Percentiles rank a stretch among this genome's conserved stretches.
These are phyloP conservation scores for Lentinula lateritia DNA, from an alignment of 768 basidiomycete species.

Conservation along the genomic window DNA sequence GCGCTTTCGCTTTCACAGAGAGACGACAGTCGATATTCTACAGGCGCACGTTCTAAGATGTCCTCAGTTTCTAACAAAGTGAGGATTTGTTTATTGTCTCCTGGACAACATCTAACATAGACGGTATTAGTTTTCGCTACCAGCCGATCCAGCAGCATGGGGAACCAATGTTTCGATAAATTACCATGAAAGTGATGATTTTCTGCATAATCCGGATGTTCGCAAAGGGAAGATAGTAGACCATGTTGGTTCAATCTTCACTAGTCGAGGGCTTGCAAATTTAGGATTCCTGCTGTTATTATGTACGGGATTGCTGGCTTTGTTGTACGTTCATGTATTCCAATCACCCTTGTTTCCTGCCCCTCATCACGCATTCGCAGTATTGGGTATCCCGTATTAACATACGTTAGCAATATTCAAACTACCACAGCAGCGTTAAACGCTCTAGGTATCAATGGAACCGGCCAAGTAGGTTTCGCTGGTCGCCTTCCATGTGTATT, in stretches of 20 bases:
- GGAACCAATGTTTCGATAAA: conserved; percentile 53
- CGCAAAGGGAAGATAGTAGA: conserved; percentile 27
- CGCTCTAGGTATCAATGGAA: conserved; percentile 56
- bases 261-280: conserved; percentile 63
- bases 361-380: conserved; percentile 16
- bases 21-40: conserved; percentile 28
- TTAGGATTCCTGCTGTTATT: conserved; percentile 64
- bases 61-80: conserved; percentile 42
- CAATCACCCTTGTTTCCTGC: background rate
- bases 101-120: too few species aligned
- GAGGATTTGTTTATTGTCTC: background rate
- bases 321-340: conserved; percentile 48
- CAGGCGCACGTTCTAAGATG: conserved; percentile 25
- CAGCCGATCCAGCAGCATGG: conserved; percentile 65
- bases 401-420: conserved; percentile 16
- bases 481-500: conserved; percentile 16
- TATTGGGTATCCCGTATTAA: conserved; percentile 44
- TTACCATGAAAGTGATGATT: conserved; percentile 62
- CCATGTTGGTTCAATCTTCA: conserved; percentile 40
- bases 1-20: background rate
- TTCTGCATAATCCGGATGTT: conserved; percentile 60
- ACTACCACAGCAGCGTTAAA: conserved; percentile 29
- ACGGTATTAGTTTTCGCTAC: conserved; percentile 48
- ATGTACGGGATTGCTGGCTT: conserved; percentile 36
- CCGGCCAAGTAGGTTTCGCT: conserved; percentile 46